A percentile compares a stretch with the other conserved stretches of the same genome.
Conservation (phyloP, 495 filamentous ascomycete species). For the Hypoxylon subgilvum region DNA sequence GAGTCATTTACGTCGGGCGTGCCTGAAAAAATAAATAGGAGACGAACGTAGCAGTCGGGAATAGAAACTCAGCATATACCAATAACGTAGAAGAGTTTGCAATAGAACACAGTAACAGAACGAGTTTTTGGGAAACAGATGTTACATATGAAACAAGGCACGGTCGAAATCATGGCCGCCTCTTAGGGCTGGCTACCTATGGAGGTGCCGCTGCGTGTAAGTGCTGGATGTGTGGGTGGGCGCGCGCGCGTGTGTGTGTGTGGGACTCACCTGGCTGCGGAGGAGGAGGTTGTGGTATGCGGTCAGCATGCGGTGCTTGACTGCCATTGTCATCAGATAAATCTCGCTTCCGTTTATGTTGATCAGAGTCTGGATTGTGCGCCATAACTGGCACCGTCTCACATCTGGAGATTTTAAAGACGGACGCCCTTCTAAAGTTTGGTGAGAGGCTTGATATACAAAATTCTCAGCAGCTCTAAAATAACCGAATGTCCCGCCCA, state of each 20-base stretch:
- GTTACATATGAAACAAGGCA: constrained; percentile 23
- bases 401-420: constrained; percentile 30
- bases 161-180: not conserved
- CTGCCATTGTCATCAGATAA: constrained; percentile 47
- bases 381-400: constrained; percentile 40
- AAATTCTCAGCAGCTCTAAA: constrained; percentile 21
- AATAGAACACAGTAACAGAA: constrained; percentile 2
- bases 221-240: constrained; percentile 25
- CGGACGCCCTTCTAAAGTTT: constrained; percentile 11
- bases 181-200: constrained; percentile 25
- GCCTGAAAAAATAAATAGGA: constrained; percentile 17
- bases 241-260: constrained; percentile 20
- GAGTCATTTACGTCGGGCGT: not conserved
- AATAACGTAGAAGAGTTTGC: not conserved
- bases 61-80: constrained; percentile 18
- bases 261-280: constrained; percentile 51
- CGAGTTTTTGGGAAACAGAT: constrained; percentile 2
- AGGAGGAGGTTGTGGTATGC: constrained; percentile 53
- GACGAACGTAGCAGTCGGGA: constrained; percentile 23
- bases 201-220: constrained; percentile 13
- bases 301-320: constrained; percentile 44
- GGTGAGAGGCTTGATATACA: constrained; percentile 30
- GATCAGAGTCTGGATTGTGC: constrained; percentile 41
- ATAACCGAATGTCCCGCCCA: constrained; percentile 26
- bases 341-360: constrained; percentile 52